Percentiles rank a stretch among this genome's conserved stretches.
Conservation (phyloP, 306 rosid species). For the Ochetophila trinervis region DNA sequence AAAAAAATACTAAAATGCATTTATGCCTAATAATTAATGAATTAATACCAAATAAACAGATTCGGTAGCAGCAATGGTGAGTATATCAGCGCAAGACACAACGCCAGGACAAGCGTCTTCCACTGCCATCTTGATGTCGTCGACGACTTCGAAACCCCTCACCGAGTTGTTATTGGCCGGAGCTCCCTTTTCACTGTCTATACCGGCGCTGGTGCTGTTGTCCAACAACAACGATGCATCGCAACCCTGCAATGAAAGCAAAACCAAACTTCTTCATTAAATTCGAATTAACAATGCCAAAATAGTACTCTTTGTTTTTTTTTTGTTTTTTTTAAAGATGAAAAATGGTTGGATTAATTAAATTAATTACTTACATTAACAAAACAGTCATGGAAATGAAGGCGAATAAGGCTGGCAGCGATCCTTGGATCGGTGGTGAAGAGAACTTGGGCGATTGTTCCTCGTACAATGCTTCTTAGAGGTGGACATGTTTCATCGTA, state of each 20-base stretch:
- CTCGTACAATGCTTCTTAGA: neutral
- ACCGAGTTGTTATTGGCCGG: conserved; percentile 25
- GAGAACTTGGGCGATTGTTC: neutral
- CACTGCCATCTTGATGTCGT: conserved; percentile 37
- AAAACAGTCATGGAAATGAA: conserved; percentile 12
- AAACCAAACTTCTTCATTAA: neutral
- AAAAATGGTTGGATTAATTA: neutral
- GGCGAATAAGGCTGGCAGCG: conserved; percentile 7
- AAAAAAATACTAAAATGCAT: too few relatives aligned
- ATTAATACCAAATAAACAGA: conserved; percentile 42
- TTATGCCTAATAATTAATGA: neutral
- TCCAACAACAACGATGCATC: conserved; percentile 55
- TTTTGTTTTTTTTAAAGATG: neutral
- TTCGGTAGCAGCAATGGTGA: conserved; percentile 43
- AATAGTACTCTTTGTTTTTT: too few relatives aligned
- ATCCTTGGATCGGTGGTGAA: neutral
- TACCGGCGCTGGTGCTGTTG: conserved; percentile 14
- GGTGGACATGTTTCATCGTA: neutral
- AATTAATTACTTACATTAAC: neutral
- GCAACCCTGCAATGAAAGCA: conserved; percentile 52
- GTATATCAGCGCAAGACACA: conserved; percentile 63
- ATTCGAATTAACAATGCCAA: neutral
- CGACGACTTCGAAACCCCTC: conserved; percentile 49
- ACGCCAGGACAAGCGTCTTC: conserved; percentile 34
- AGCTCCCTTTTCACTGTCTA: conserved; percentile 50